A percentile compares a stretch with the other conserved stretches of the same genome.
These are phyloP conservation scores for Cladosporium cucumerinum DNA, from an alignment of 2,329 filamentous ascomycete genomes.

Conservation along the genomic window DNA sequence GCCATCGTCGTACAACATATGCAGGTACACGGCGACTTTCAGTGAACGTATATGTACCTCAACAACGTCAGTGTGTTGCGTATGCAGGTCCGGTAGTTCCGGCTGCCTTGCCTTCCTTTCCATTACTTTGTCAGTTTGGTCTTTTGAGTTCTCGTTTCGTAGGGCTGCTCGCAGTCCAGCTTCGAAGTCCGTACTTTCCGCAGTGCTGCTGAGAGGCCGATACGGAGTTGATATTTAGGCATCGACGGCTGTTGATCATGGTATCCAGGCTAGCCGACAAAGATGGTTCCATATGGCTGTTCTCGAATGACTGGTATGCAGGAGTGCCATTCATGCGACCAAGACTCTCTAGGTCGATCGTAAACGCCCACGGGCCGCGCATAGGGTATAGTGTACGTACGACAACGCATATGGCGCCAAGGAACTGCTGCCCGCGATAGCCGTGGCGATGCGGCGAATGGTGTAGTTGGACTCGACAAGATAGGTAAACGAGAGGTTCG, in stretches of 20 bases:
- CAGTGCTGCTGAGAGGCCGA: too few relatives aligned
- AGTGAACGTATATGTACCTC: background rate
- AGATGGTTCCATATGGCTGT: background rate
- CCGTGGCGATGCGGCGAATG: background rate
- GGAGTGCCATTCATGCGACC: background rate
- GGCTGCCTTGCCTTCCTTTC: too few relatives aligned
- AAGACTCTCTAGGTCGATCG: background rate
- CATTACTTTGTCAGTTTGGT: background rate
- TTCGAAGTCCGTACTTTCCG: too few relatives aligned
- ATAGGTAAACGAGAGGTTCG: background rate
- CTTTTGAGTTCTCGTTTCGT: background rate
- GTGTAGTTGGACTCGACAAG: background rate
- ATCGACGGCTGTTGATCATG: background rate
- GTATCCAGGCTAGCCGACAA: background rate
- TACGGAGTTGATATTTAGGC: too few relatives aligned
- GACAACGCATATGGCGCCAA: background rate
- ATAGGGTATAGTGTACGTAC: background rate
- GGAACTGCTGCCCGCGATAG: background rate
- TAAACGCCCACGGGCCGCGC: background rate
- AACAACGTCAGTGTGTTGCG: background rate
- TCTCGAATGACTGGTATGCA: background rate
- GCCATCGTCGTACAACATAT: background rate
- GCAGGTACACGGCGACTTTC: background rate
- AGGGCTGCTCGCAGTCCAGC: too few relatives aligned
- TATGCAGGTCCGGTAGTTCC: background rate